Evolutionary conservation across 352 stramenopile genomes (phyloP).

Genomic region (Globisporangium perplexum): DNA sequence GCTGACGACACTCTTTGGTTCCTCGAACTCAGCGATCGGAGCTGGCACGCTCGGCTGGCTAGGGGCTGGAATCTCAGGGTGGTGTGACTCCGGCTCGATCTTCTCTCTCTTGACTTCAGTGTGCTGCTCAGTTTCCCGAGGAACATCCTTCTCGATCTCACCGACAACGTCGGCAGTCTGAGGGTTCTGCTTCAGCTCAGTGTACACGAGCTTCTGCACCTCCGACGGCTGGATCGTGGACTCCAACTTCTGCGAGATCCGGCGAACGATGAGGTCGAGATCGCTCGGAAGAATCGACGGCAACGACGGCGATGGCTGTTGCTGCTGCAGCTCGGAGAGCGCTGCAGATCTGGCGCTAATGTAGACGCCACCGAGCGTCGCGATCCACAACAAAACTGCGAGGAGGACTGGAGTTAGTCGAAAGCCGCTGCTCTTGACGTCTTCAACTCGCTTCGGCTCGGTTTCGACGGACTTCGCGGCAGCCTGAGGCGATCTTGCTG

Average conservation of each 20-base stretch:
- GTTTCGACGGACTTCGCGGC: neutral
- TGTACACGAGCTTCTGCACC: slow-evolving; percentile 15
- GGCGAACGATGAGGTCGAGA: slow-evolving; percentile 16
- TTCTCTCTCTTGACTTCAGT: neutral
- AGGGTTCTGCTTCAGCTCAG: slow-evolving; percentile 13
- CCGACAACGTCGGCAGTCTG: slow-evolving; percentile 3
- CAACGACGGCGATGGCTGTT: neutral
- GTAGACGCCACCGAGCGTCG: slow-evolving; percentile 17
- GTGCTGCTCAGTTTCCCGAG: neutral
- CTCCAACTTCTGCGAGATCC: slow-evolving; percentile 16
- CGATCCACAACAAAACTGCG: slow-evolving; percentile 13
- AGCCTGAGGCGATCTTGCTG: slow-evolving; percentile 1
- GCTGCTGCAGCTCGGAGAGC: slow-evolving; percentile 13
- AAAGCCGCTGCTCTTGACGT: slow-evolving; percentile 4
- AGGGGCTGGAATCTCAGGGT: neutral
- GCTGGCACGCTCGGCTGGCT: neutral
- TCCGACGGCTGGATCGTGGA: slow-evolving; percentile 10
- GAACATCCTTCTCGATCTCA: no score
- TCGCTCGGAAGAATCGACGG: slow-evolving; percentile 14
- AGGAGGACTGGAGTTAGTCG: slow-evolving; percentile 7
- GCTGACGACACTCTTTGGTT: neutral
- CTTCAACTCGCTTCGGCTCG: neutral
- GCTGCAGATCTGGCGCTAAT: slow-evolving; percentile 15
- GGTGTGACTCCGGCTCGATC: neutral
- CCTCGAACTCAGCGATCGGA: neutral